A percentile compares a stretch with the other conserved stretches of the same genome.
phyloP scores from a whole-genome alignment of 2,329 filamentous ascomycete species.

The Pyrenophora graminea region DNA sequence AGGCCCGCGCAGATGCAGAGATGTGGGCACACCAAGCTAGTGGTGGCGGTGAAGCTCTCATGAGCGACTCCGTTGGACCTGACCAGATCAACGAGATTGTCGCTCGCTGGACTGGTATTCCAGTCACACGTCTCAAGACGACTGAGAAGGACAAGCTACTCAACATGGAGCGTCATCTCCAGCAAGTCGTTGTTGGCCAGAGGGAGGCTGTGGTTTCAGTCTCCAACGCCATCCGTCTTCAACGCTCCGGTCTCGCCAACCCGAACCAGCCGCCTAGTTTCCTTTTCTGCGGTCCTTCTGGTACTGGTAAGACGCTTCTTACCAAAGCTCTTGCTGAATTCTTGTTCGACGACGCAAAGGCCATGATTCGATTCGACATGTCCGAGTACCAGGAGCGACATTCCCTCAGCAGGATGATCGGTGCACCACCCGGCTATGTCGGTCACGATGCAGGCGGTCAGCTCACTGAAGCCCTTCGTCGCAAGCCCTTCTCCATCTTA shows the following conservation, averaged over 20 bases:
- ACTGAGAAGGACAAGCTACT: slow-evolving; percentile 98
- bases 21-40: slow-evolving; percentile 61
- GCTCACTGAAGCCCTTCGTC: slow-evolving; percentile 89
- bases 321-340: slow-evolving; percentile 98
- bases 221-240: slow-evolving; percentile 92
- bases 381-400: slow-evolving; percentile 99
- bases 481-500: slow-evolving; percentile 95
- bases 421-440: slow-evolving; percentile 94
- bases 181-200: slow-evolving; percentile 87
- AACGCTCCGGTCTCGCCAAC: slow-evolving; percentile 91
- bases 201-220: slow-evolving; percentile 91
- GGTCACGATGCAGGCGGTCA: slow-evolving; percentile 96
- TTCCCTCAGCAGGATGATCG: slow-evolving; percentile 94
- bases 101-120: slow-evolving; percentile 96
- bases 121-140: slow-evolving; percentile 89
- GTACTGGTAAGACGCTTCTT: slow-evolving; percentile 95
- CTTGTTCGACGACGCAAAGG: slow-evolving; percentile 93
- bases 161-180: slow-evolving; percentile 88
- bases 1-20: slow-evolving; percentile 75
- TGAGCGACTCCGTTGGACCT: slow-evolving; percentile 91
- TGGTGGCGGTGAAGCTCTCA: slow-evolving; percentile 65
- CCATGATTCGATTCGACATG: slow-evolving; percentile 99
- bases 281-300: slow-evolving; percentile 97
- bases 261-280: slow-evolving; percentile 97
- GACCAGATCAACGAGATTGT: slow-evolving; percentile 99